Conservation (phyloP, 1,139 yeast species). For the Nematodospora anomalae region DNA sequence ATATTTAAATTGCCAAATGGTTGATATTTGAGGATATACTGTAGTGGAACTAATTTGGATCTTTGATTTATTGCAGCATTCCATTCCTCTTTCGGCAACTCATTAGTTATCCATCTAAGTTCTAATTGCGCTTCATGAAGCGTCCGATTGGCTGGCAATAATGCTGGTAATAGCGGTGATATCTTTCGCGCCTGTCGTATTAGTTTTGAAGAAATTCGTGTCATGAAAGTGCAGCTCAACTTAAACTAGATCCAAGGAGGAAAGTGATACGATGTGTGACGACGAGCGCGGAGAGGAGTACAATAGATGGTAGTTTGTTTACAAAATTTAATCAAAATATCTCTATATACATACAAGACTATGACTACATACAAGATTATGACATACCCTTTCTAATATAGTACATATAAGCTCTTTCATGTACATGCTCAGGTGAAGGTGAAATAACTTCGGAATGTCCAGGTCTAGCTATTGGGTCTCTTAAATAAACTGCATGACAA, state of each 20-base stretch:
- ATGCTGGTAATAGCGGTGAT: conserved; percentile 33
- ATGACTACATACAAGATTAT: conserved; percentile 13
- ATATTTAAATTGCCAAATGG: conserved; percentile 78
- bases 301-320: no score
- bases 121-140: conserved; percentile 37
- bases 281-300: no score
- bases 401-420: conserved; percentile 95
- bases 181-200: conserved; percentile 27
- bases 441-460: conserved; percentile 95
- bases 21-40: conserved; percentile 80
- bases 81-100: conserved; percentile 40
- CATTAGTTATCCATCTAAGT: conserved; percentile 41
- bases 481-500: conserved; percentile 90
- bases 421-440: conserved; percentile 81
- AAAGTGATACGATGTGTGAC: no score
- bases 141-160: conserved; percentile 31
- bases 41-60: conserved; percentile 61
- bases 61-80: conserved; percentile 37
- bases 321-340: no score
- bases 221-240: conserved; percentile 27
- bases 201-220: conserved; percentile 31
- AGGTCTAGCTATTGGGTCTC: conserved; percentile 97
- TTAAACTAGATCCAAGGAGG: no score
- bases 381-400: conserved; percentile 78
- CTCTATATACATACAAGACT: no score